Conservation (phyloP, 192 early-diverging fungal species). For the Coemansia sp. region DNA sequence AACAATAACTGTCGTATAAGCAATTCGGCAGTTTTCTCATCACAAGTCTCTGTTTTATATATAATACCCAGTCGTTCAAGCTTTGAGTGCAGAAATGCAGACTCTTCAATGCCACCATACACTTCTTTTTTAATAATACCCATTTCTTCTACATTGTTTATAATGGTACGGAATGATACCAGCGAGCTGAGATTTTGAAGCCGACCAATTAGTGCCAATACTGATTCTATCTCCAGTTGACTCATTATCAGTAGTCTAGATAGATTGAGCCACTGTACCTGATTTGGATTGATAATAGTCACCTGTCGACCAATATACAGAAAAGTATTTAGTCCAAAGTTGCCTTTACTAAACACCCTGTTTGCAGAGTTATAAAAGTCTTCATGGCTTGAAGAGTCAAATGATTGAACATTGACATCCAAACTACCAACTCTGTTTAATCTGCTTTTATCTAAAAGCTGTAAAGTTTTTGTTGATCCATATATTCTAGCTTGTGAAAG, state of each 20-base stretch:
- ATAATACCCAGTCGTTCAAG: background rate
- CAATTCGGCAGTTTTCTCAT: background rate
- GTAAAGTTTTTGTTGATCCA: background rate
- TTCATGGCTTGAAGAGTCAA: background rate
- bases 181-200: background rate
- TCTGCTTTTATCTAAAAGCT: background rate
- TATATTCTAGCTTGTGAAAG: background rate
- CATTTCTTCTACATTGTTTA: background rate
- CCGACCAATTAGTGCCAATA: background rate
- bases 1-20: background rate
- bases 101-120: background rate
- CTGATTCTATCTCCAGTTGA: background rate
- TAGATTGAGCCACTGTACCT: background rate
- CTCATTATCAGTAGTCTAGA: conserved; percentile 1
- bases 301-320: background rate
- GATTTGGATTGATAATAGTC: background rate
- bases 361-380: background rate
- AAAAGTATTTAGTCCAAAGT: background rate
- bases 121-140: background rate
- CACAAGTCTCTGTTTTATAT: background rate
- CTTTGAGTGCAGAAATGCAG: background rate
- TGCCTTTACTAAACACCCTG: background rate
- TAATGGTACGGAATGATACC: background rate
- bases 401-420: conserved; percentile 1
- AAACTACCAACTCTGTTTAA: background rate